Evolutionary conservation across 2,329 filamentous ascomycete species (phyloP).

Genomic region (Paraphaeosphaeria minitans): DNA sequence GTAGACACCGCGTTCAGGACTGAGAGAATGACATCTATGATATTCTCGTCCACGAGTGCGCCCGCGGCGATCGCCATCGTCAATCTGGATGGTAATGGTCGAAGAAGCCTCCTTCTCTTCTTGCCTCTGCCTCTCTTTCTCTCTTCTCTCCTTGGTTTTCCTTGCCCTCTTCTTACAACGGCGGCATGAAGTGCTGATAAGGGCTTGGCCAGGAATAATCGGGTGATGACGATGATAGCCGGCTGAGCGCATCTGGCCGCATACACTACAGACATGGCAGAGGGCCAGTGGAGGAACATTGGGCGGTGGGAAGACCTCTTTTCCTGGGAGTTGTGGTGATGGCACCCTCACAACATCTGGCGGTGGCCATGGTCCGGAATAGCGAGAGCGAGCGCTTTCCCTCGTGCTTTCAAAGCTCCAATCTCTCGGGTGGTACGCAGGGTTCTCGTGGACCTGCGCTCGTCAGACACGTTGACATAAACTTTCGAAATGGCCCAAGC

Average conservation of each 20-base stretch:
- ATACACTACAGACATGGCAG: slow-evolving; percentile 44
- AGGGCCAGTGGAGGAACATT: slow-evolving; percentile 25
- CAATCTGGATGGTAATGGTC: slow-evolving; percentile 26
- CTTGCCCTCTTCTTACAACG: slow-evolving; percentile 37
- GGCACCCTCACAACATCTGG: slow-evolving; percentile 11
- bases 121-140: slow-evolving; percentile 18
- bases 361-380: slow-evolving; percentile 16
- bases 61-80: slow-evolving; percentile 27
- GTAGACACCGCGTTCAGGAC: slow-evolving; percentile 22
- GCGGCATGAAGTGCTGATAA: slow-evolving; percentile 33
- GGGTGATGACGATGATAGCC: slow-evolving; percentile 44
- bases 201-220: slow-evolving; percentile 38
- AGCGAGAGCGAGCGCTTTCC: slow-evolving; percentile 24
- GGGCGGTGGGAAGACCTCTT: slow-evolving; percentile 21
- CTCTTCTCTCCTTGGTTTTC: slow-evolving; percentile 13
- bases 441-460: slow-evolving; percentile 7
- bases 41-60: slow-evolving; percentile 27
- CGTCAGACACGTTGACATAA: not conserved
- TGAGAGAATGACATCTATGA: slow-evolving; percentile 23
- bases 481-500: not conserved
- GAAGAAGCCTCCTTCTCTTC: slow-evolving; percentile 25
- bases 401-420: slow-evolving; percentile 20
- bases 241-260: slow-evolving; percentile 40
- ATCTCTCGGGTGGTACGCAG: slow-evolving; percentile 11
- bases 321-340: slow-evolving; percentile 15